phyloP scores from a whole-genome alignment of 108 stramenopile species.

The Nitzschia sp. region DNA sequence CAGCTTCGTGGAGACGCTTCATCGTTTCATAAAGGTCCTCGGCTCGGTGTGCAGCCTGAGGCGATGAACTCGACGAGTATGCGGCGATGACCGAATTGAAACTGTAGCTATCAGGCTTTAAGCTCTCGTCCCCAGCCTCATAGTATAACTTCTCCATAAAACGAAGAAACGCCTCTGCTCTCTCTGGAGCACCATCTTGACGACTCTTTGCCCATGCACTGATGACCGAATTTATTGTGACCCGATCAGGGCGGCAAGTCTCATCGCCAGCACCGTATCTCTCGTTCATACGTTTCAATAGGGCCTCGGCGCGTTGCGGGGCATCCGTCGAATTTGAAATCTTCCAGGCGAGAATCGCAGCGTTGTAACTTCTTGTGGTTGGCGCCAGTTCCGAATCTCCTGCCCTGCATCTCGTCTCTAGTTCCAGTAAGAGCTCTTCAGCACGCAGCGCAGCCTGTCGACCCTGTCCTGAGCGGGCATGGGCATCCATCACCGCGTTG shows the following conservation, averaged over 20 bases:
- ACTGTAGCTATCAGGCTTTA: slow-evolving; percentile 28
- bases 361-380: slow-evolving; percentile 50
- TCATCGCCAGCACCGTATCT: slow-evolving; percentile 16
- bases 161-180: slow-evolving; percentile 27
- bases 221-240: slow-evolving; percentile 31
- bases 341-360: slow-evolving; percentile 44
- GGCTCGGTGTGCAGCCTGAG: slow-evolving; percentile 25
- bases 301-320: slow-evolving; percentile 30
- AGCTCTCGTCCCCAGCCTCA: slow-evolving; percentile 38
- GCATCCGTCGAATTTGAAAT: slow-evolving; percentile 29
- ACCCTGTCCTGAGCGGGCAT: slow-evolving; percentile 46
- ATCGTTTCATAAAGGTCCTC: slow-evolving; percentile 24
- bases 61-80: slow-evolving; percentile 13
- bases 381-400: slow-evolving; percentile 39
- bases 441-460: slow-evolving; percentile 43
- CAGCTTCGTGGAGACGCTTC: slow-evolving; percentile 15
- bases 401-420: slow-evolving; percentile 37
- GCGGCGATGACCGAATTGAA: slow-evolving; percentile 39
- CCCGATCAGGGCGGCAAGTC: slow-evolving; percentile 24
- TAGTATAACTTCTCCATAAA: slow-evolving; percentile 54
- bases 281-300: slow-evolving; percentile 37
- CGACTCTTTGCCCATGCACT: slow-evolving; percentile 24
- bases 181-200: slow-evolving; percentile 14
- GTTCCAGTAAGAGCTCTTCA: slow-evolving; percentile 46
- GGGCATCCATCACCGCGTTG: slow-evolving; percentile 45